Evolutionary conservation across 179 eudicot genomes (phyloP), one percentile per base, ranked within the genome.

Genomic region (Amaranthus tricolor): DNA sequence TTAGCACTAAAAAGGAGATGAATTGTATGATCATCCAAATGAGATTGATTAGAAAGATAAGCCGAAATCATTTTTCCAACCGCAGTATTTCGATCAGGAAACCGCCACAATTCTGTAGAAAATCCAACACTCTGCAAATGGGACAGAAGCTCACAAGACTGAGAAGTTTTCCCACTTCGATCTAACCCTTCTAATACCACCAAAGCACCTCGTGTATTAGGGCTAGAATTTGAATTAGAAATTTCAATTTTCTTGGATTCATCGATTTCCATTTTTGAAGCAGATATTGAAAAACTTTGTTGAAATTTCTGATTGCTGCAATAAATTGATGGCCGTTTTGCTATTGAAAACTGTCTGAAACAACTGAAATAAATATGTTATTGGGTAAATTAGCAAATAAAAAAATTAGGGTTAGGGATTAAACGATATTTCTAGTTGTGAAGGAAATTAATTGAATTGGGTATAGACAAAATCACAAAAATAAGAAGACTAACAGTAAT

Each of bases 161-260:
- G 99, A 15, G 97, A 92, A 54, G 88, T 92, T 80, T 95, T 95
- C 74, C 99, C 99, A 78, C 99, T 85, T 40, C 99, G 90, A 87
- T 95, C 99, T 73, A 95, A 83, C 24, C 99, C 99, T 85, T 95
- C 97, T 57, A 93, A 72, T 13, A 95, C 99, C 68, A 95, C 87
- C 80, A 95, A 77, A 48, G 99, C 97, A 55, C 99, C 99, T 74
- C 97, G 86, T 55, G 90, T 77, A 4, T 47, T 20, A 49, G 66
- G 40, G 31, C 52, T 31, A 9, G 49, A 19, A 14, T 53, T 53
- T 2, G 15, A 0, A 6, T 17, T 24, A 15, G 59, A 24, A 53
- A 53, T 79, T 9, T 51, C 65, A 9, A 9, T 51, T 50, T 71
- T 71, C 62, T 54, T 75, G 10, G 56, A 31, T 7, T 69, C 31